Percentiles rank a stretch among this genome's conserved stretches.
Evolutionary conservation across 371 early-diverging fungal species (phyloP).

Genomic region (Mucor piriformis): DNA sequence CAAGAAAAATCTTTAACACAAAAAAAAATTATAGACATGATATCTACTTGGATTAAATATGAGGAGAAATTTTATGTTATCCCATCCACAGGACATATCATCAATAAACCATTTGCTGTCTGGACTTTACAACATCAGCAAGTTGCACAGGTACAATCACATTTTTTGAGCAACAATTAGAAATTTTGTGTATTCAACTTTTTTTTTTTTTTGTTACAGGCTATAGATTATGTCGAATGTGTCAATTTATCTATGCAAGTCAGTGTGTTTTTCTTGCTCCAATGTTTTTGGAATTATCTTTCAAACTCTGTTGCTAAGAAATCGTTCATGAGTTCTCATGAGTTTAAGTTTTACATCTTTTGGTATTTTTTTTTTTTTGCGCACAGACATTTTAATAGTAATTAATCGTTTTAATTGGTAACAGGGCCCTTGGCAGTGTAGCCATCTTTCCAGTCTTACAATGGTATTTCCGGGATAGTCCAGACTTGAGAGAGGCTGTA

Average conservation of each 20-base stretch:
- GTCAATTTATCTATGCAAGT: conserved; percentile 40
- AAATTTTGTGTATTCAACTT: not conserved
- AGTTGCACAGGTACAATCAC: conserved; percentile 32
- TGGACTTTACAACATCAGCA: conserved; percentile 43
- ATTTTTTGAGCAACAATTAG: not conserved
- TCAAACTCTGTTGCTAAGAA: conserved; percentile 41
- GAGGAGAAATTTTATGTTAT: conserved; percentile 36
- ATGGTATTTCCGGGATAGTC: conserved; percentile 37
- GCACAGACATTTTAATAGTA: not conserved
- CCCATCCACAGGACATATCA: conserved; percentile 23
- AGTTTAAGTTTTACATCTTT: conserved; percentile 43
- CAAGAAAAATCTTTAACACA: not conserved
- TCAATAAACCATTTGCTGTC: conserved; percentile 35
- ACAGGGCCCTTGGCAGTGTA: conserved; percentile 44
- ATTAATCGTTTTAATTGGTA: not conserved
- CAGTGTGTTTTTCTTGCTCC: conserved; percentile 42
- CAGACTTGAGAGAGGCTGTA: conserved; percentile 33
- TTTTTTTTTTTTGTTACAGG: not conserved
- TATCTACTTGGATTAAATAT: conserved; percentile 56
- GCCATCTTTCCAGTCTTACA: conserved; percentile 53
- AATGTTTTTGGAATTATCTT: conserved; percentile 54
- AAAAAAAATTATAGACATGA: conserved; percentile 25
- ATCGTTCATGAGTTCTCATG: conserved; percentile 45
- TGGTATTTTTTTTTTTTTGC: conserved; percentile 16
- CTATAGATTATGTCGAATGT: conserved; percentile 40